A percentile compares a stretch with the other conserved stretches of the same genome.
Conservation (phyloP, 1,139 yeast species). For the Meyerozyma athensensis region DNA sequence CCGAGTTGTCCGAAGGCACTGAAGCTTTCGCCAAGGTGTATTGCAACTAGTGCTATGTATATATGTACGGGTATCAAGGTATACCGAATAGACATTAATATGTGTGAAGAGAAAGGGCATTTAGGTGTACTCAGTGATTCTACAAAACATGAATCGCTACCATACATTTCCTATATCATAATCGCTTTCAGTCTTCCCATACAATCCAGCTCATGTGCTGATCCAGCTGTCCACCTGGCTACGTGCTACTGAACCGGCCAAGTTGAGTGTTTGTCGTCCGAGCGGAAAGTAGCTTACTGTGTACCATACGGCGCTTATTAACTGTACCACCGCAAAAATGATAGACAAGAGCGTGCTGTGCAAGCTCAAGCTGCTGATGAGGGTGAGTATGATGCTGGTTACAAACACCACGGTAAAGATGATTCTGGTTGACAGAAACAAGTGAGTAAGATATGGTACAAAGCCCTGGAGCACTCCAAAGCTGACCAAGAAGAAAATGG, state of each 20-base stretch:
- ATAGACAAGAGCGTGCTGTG: slow-evolving; percentile 47
- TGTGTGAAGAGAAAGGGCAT: too few relatives aligned
- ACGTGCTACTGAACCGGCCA: slow-evolving; percentile 53
- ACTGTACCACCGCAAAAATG: slow-evolving; percentile 47
- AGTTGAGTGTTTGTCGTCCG: slow-evolving; percentile 51
- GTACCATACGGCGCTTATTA: slow-evolving; percentile 51
- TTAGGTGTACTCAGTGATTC: too few relatives aligned
- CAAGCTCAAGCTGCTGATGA: slow-evolving; percentile 43
- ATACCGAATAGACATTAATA: too few relatives aligned
- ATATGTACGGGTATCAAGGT: not conserved
- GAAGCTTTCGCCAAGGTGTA: slow-evolving; percentile 11
- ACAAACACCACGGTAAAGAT: slow-evolving; percentile 47
- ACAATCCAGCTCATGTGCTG: slow-evolving; percentile 25
- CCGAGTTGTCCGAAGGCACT: slow-evolving; percentile 18
- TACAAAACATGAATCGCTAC: too few relatives aligned
- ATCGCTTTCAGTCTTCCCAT: too few relatives aligned
- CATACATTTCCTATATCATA: too few relatives aligned
- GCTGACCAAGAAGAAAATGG: slow-evolving; percentile 50
- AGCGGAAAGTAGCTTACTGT: slow-evolving; percentile 61
- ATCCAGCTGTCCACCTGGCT: slow-evolving; percentile 60
- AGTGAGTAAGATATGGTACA: slow-evolving; percentile 42
- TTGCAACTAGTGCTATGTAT: slow-evolving; percentile 7
- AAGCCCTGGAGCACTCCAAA: slow-evolving; percentile 58
- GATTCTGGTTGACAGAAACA: slow-evolving; percentile 47
- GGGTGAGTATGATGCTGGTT: slow-evolving; percentile 46